Percentiles rank a stretch among this genome's conserved stretches.
phyloP scores from a whole-genome alignment of 768 basidiomycete species.

The Tulasnella sp. region DNA sequence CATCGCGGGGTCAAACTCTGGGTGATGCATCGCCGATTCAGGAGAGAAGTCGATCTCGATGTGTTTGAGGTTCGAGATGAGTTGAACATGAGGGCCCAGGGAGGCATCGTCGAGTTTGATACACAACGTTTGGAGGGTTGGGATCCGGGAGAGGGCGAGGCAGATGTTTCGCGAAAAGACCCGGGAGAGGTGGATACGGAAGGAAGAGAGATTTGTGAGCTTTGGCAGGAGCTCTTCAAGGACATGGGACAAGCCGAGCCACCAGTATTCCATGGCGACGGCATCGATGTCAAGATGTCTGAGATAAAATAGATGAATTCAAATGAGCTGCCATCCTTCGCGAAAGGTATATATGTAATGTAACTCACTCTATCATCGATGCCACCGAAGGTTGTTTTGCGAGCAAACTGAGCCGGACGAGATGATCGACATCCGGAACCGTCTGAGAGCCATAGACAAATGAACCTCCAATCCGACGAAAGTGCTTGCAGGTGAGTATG shows the following conservation, averaged over 20 bases:
- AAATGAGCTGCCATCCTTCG: neutral
- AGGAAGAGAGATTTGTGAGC: neutral
- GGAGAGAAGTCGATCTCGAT: slow-evolving; percentile 3
- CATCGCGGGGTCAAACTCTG: neutral
- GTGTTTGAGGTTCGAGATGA: neutral
- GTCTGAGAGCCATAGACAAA: neutral
- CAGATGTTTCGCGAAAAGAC: neutral
- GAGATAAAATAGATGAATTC: neutral
- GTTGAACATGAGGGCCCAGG: neutral
- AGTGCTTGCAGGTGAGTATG: too few species aligned
- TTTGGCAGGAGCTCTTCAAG: neutral
- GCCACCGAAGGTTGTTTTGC: slow-evolving; percentile 1
- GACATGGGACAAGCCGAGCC: neutral
- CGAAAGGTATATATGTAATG: neutral
- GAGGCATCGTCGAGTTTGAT: neutral
- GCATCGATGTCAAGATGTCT: neutral
- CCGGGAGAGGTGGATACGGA: neutral
- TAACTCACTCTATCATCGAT: slow-evolving; percentile 2
- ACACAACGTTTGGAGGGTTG: neutral
- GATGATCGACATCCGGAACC: neutral
- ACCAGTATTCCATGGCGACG: slow-evolving; percentile 3
- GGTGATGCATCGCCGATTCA: neutral
- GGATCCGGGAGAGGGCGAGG: neutral
- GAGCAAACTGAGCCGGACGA: neutral
- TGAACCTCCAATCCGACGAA: neutral